Evolutionary conservation across 352 stramenopile species (phyloP), one percentile per base, ranked within the genome.

Genomic region (Phytopythium sindhum): DNA sequence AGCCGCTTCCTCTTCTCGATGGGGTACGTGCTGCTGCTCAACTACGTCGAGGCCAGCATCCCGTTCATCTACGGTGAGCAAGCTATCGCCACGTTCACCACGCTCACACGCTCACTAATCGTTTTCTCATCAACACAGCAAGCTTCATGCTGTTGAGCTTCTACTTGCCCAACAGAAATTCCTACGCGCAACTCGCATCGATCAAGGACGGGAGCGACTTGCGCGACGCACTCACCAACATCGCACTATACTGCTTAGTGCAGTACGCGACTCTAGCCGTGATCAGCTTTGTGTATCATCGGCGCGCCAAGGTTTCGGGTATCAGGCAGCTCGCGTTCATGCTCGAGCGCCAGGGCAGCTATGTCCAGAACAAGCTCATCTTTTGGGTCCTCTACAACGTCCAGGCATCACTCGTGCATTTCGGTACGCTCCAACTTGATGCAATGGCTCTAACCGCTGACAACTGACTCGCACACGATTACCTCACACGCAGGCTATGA

Each of bases 21-120:
- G 5, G 74, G 81, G 66, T 82, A 78, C 19, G 37, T 83, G 15
- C 24, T 82, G 14, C 57, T 82, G 47, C 64, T 74, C 42, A 78
- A 81, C 55, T 80, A 72, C 39, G 65, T 77, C 5, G 73, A 82
- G 42, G 72, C 77, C 4, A 64, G 72, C 26, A 65, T 82, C 17
- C 72, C 76, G 8, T 12, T 76, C 7, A 71, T 82, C 26, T 80
- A 80, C 55, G 67, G 73, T 81, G 59, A 59, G 67, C 67, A 62
- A 10, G 39, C 17, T 45, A 17, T 10, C 7, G 3, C 35, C 35
- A 8, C 31, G 31, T 8, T 35, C 31, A 42, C 9, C 35, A 2
- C 35, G 35, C 9, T 19, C 35, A 17, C 35, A 23, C 19, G 21
- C 48, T 42, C 33, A 12, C 33, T 62, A 17, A 62, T n/a, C 39